These are phyloP conservation scores for Pelagophyceae sp. DNA, from an alignment of 352 stramenopile species.

Conservation along the genomic window DNA sequence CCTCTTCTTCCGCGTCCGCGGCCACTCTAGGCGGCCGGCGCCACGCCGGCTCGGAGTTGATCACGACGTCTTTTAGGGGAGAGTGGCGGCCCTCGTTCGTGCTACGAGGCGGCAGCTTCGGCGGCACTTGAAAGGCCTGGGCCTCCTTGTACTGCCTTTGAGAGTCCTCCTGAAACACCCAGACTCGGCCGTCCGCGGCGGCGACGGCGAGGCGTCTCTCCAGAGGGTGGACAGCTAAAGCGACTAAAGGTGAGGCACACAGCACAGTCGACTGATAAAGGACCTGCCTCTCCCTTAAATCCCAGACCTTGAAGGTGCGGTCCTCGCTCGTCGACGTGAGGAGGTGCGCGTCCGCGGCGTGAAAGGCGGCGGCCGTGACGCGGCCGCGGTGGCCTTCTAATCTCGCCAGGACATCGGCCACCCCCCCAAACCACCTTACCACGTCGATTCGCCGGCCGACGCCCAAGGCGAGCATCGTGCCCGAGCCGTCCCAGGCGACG, in stretches of 20 bases:
- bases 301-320: slow-evolving; percentile 17
- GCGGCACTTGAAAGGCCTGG: too few relatives aligned
- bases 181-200: slow-evolving; percentile 5
- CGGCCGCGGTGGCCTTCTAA: neutral
- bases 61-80: neutral
- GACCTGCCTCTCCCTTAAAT: neutral
- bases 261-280: neutral
- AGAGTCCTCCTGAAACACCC: neutral
- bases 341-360: neutral
- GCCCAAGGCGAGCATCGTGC: neutral
- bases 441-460: neutral
- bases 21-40: neutral
- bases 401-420: neutral
- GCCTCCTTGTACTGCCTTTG: neutral
- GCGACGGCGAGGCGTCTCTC: neutral
- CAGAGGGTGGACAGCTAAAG: neutral
- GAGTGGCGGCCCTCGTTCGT: too few relatives aligned
- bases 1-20: neutral
- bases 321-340: neutral
- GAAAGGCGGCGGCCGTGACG: neutral
- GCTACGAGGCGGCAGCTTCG: too few relatives aligned
- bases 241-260: neutral
- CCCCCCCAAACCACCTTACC: too few relatives aligned
- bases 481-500: neutral
- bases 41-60: neutral